These are phyloP conservation scores for Ustilago shanxiensis DNA, from an alignment of 1,284 basidiomycete genomes.

Conservation along the genomic window DNA sequence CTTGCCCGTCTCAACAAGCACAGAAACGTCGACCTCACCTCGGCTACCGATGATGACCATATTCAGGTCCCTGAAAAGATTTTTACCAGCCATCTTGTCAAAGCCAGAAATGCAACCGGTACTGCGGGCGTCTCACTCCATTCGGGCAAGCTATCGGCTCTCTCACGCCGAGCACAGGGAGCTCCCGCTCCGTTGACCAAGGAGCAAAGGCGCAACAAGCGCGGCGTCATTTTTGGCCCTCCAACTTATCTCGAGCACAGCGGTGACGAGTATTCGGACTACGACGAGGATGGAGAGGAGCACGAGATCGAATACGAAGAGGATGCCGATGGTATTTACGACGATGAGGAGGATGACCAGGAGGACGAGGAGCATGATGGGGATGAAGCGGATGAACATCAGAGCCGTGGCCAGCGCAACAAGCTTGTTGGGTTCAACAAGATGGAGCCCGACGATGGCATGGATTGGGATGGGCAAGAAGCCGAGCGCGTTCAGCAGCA, in stretches of 20 bases:
- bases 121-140: constrained; percentile 55
- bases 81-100: constrained; percentile 62
- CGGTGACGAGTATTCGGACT: constrained; percentile 64
- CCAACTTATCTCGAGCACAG: constrained; percentile 67
- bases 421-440: constrained; percentile 47
- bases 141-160: constrained; percentile 68
- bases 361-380: constrained; percentile 17
- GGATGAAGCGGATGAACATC: constrained; percentile 8
- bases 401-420: constrained; percentile 11
- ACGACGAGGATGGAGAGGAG: constrained; percentile 60
- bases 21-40: constrained; percentile 83
- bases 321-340: constrained; percentile 55
- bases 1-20: constrained; percentile 96
- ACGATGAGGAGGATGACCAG: constrained; percentile 32
- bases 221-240: constrained; percentile 65
- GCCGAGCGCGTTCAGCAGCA: constrained; percentile 68
- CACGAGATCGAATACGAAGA: constrained; percentile 57
- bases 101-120: constrained; percentile 54
- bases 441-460: constrained; percentile 73
- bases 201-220: constrained; percentile 54
- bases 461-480: constrained; percentile 73
- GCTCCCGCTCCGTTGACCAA: constrained; percentile 48
- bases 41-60: constrained; percentile 68
- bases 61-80: constrained; percentile 62
- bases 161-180: constrained; percentile 62